These are phyloP conservation scores for Boletus patriciae DNA, from an alignment of 768 basidiomycete species.

Conservation along the genomic window DNA sequence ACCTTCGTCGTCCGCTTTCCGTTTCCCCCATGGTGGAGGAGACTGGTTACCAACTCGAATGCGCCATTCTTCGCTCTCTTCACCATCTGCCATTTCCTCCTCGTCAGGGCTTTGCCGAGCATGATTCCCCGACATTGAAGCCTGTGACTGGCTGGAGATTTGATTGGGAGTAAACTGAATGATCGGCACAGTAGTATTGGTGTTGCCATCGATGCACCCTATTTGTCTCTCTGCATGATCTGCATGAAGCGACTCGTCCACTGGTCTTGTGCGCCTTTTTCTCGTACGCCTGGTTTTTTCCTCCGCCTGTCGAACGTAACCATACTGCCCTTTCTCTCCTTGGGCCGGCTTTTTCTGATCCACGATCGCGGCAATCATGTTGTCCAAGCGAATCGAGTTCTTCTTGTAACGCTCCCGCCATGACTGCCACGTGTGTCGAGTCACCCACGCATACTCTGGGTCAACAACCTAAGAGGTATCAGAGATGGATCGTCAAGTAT, in stretches of 20 bases:
- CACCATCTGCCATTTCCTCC: constrained; percentile 65
- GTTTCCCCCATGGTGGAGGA: constrained; percentile 70
- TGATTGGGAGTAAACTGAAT: constrained; percentile 29
- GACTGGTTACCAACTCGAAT: constrained; percentile 61
- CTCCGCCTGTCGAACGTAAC: constrained; percentile 74
- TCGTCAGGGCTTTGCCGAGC: constrained; percentile 50
- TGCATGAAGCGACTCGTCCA: constrained; percentile 24
- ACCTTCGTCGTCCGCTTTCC: constrained; percentile 45
- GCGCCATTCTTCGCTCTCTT: constrained; percentile 62
- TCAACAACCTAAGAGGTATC: constrained; percentile 49
- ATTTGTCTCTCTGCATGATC: constrained; percentile 23
- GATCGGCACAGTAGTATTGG: constrained; percentile 18
- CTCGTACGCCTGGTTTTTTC: constrained; percentile 61
- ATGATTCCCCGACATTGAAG: constrained; percentile 22
- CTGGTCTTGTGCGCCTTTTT: constrained; percentile 45
- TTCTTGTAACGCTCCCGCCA: constrained; percentile 91
- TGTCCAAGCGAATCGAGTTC: constrained; percentile 66
- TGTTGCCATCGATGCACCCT: constrained; percentile 10
- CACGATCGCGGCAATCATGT: constrained; percentile 62
- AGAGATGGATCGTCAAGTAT: neutral
- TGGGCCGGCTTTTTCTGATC: constrained; percentile 64
- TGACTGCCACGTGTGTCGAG: constrained; percentile 85
- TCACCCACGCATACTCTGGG: constrained; percentile 77
- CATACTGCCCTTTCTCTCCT: constrained; percentile 81
- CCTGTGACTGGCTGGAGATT: constrained; percentile 27